Percentiles rank a stretch among this genome's conserved stretches.
Conservation (phyloP, 2,329 filamentous ascomycete species). For the Cladophialophora exuberans region DNA sequence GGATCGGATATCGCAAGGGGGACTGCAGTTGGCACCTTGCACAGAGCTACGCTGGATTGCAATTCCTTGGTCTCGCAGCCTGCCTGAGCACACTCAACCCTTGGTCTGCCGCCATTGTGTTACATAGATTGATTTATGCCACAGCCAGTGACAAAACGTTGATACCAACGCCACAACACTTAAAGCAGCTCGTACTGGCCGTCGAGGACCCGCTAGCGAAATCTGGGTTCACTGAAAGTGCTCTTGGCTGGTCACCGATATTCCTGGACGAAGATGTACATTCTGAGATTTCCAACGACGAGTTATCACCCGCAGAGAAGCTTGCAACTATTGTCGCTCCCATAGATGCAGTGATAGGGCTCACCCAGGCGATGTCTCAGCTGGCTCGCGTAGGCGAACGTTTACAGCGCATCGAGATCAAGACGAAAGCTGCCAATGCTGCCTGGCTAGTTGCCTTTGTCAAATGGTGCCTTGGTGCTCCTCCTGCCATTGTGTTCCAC, state of each 20-base stretch:
- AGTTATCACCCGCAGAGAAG: not conserved
- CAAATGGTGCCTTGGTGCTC: not conserved
- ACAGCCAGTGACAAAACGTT: not conserved
- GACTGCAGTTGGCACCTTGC: constrained; percentile 12
- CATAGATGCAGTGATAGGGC: not conserved
- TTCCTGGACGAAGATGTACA: not conserved
- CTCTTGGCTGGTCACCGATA: not conserved
- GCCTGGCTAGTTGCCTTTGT: not conserved
- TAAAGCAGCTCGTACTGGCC: not conserved
- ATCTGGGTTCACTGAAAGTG: not conserved
- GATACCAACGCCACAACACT: not conserved
- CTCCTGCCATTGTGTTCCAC: not conserved
- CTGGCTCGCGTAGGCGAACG: not conserved
- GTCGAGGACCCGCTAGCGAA: not conserved
- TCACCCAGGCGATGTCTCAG: not conserved
- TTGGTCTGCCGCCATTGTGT: constrained; percentile 2
- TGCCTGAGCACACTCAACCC: not conserved
- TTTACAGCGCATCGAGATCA: not conserved
- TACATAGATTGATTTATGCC: not conserved
- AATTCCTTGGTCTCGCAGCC: constrained; percentile 15
- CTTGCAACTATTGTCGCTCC: not conserved
- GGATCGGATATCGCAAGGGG: constrained; percentile 11
- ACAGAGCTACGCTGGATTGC: constrained; percentile 7
- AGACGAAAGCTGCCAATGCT: not conserved
- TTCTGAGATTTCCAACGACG: not conserved